A percentile compares a stretch with the other conserved stretches of the same genome.
phyloP scores from a whole-genome alignment of 768 basidiomycete species.

The Russula sp. region DNA sequence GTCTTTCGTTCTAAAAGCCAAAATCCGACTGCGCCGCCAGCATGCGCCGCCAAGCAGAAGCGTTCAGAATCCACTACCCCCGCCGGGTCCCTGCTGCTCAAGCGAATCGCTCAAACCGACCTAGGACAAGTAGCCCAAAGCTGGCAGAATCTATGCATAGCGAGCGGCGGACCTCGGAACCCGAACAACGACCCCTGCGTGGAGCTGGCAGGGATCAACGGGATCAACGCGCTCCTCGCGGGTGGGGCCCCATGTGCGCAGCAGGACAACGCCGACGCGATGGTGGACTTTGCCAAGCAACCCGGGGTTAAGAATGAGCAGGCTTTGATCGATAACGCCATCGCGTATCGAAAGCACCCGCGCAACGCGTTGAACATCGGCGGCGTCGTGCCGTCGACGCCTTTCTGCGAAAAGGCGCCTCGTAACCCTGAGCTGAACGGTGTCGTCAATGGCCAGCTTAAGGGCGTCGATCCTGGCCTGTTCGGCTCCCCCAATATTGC shows the following conservation, averaged over 20 bases:
- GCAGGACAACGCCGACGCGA: slow-evolving; percentile 48
- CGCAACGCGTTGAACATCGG: slow-evolving; percentile 45
- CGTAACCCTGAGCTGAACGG: too few relatives aligned
- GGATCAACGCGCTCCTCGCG: slow-evolving; percentile 46
- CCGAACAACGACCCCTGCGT: slow-evolving; percentile 44
- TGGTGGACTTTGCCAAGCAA: slow-evolving; percentile 51
- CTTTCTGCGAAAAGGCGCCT: slow-evolving; percentile 48
- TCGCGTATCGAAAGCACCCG: slow-evolving; percentile 44
- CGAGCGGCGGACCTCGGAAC: slow-evolving; percentile 40
- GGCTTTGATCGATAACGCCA: slow-evolving; percentile 44
- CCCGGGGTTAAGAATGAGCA: slow-evolving; percentile 41
- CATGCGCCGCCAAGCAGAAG: slow-evolving; percentile 17
- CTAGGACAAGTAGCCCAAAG: slow-evolving; percentile 40
- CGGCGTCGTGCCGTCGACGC: slow-evolving; percentile 46
- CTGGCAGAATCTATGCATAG: slow-evolving; percentile 48
- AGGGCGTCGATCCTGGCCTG: slow-evolving; percentile 51
- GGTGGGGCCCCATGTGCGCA: slow-evolving; percentile 49
- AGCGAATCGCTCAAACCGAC: slow-evolving; percentile 40
- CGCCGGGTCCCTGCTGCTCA: too few relatives aligned
- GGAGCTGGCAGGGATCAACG: slow-evolving; percentile 41
- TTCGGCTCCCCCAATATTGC: slow-evolving; percentile 51
- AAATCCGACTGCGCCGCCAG: slow-evolving; percentile 13
- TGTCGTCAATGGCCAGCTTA: slow-evolving; percentile 38
- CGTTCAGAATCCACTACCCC: slow-evolving; percentile 27
- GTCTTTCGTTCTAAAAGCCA: too few relatives aligned